Conservation (phyloP, 2,329 filamentous ascomycete species). For the Epichloe uncinata region DNA sequence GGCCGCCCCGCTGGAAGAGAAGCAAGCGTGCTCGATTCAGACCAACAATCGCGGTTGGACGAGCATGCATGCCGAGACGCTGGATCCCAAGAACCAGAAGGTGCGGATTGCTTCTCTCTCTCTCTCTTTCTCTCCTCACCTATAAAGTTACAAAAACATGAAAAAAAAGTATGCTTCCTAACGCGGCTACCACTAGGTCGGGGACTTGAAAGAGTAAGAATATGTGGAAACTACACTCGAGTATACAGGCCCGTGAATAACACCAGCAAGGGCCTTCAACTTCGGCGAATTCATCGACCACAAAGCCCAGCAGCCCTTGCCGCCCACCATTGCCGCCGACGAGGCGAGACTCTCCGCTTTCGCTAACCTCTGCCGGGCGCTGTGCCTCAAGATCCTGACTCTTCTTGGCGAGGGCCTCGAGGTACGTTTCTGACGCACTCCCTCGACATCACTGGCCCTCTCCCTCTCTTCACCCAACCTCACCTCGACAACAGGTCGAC, state of each 20-base stretch:
- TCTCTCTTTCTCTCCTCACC: not conserved
- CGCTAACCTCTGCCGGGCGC: constrained; percentile 52
- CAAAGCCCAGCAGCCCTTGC: constrained; percentile 65
- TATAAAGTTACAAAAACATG: not conserved
- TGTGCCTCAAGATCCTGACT: constrained; percentile 60
- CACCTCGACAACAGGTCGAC: constrained; percentile 20
- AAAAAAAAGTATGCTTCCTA: not conserved
- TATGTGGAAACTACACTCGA: too few species aligned
- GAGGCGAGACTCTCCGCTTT: constrained; percentile 54
- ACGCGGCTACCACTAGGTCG: constrained; percentile 34
- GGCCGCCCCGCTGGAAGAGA: constrained; percentile 52
- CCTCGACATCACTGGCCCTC: not conserved
- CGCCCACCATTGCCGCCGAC: constrained; percentile 45
- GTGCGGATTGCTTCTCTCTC: constrained; percentile 28
- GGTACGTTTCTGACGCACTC: constrained; percentile 24
- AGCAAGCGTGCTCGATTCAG: constrained; percentile 60
- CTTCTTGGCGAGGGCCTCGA: constrained; percentile 69
- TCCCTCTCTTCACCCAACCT: constrained; percentile 4
- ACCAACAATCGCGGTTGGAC: constrained; percentile 82
- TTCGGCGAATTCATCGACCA: constrained; percentile 62
- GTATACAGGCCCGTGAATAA: not conserved
- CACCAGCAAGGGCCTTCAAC: constrained; percentile 63
- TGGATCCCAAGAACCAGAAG: constrained; percentile 73
- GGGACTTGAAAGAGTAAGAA: constrained; percentile 75
- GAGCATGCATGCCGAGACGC: constrained; percentile 72